These are phyloP conservation scores for Fistulifera solaris DNA, from an alignment of 108 stramenopile species.

Conservation along the genomic window DNA sequence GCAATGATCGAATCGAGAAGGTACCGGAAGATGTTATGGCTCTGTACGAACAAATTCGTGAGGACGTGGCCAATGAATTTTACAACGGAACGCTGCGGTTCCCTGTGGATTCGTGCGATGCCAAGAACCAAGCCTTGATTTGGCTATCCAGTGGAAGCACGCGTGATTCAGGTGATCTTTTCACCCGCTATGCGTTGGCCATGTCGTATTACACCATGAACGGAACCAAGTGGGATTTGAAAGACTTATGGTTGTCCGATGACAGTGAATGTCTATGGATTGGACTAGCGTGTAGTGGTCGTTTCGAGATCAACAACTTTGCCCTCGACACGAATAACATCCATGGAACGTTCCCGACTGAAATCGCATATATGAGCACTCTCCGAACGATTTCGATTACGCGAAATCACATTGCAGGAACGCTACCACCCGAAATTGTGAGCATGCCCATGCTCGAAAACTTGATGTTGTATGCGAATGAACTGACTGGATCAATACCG, in stretches of 20 bases:
- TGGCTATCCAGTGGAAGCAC: slow-evolving; percentile 38
- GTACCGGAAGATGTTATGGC: slow-evolving; percentile 25
- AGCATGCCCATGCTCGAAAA: slow-evolving; percentile 33
- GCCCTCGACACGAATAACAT: slow-evolving; percentile 41
- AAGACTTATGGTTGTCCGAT: slow-evolving; percentile 29
- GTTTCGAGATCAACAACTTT: slow-evolving; percentile 23
- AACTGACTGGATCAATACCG: slow-evolving; percentile 47
- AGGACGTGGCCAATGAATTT: slow-evolving; percentile 22
- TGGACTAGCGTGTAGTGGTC: slow-evolving; percentile 41
- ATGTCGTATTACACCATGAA: slow-evolving; percentile 26
- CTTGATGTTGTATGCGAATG: slow-evolving; percentile 39
- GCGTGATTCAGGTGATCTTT: slow-evolving; percentile 33
- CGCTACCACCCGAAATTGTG: slow-evolving; percentile 48
- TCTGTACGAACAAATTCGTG: slow-evolving; percentile 16
- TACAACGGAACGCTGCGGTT: slow-evolving; percentile 15
- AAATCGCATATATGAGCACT: slow-evolving; percentile 28
- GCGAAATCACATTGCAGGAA: slow-evolving; percentile 47
- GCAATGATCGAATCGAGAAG: slow-evolving; percentile 18
- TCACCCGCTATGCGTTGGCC: slow-evolving; percentile 27
- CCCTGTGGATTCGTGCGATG: slow-evolving; percentile 18
- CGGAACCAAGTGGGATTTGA: slow-evolving; percentile 44
- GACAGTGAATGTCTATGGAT: slow-evolving; percentile 43
- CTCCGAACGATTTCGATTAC: slow-evolving; percentile 31
- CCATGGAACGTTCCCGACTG: slow-evolving; percentile 41
- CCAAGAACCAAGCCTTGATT: slow-evolving; percentile 31